Percentiles rank a stretch among this genome's conserved stretches.
Evolutionary conservation across 352 stramenopile species (phyloP).

Genomic region (Halophytophthora batemanensis): DNA sequence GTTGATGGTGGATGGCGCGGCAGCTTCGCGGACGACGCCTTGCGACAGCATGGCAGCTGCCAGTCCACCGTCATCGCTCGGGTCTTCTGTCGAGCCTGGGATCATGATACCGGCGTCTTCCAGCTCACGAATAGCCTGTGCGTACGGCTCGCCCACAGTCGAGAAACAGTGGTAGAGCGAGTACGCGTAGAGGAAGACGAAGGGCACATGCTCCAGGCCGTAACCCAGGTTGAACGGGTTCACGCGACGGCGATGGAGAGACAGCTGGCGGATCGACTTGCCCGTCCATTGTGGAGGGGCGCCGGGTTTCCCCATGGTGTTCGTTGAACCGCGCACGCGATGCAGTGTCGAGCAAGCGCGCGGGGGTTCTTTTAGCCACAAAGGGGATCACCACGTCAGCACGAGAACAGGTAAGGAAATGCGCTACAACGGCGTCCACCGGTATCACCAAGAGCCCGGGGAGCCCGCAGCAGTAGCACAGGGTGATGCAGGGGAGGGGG

Average conservation of each 20-base stretch:
- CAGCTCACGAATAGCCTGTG: conserved; percentile 70
- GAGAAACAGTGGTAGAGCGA: conserved; percentile 67
- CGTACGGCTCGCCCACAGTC: conserved; percentile 65
- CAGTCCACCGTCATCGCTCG: conserved; percentile 42
- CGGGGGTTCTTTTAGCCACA: no score
- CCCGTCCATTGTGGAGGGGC: conserved; percentile 58
- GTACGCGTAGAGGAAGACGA: conserved; percentile 66
- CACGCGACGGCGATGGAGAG: conserved; percentile 51
- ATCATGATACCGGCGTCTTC: conserved; percentile 58
- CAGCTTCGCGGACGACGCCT: conserved; percentile 55
- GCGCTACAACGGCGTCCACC: no score
- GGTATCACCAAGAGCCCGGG: no score
- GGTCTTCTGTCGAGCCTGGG: conserved; percentile 20
- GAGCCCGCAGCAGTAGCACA: no score
- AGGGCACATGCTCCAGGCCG: conserved; percentile 68
- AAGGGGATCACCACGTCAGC: no score
- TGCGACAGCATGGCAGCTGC: conserved; percentile 71
- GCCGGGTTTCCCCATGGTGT: conserved; percentile 33
- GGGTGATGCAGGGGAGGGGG: no score
- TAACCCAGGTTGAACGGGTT: conserved; percentile 63
- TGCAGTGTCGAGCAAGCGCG: no score
- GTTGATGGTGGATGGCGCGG: conserved; percentile 38
- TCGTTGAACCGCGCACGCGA: neutral
- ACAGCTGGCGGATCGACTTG: conserved; percentile 66
- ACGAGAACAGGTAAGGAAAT: no score